Evolutionary conservation across 306 rosid species (phyloP).

Genomic region (Fragaria iinumae): DNA sequence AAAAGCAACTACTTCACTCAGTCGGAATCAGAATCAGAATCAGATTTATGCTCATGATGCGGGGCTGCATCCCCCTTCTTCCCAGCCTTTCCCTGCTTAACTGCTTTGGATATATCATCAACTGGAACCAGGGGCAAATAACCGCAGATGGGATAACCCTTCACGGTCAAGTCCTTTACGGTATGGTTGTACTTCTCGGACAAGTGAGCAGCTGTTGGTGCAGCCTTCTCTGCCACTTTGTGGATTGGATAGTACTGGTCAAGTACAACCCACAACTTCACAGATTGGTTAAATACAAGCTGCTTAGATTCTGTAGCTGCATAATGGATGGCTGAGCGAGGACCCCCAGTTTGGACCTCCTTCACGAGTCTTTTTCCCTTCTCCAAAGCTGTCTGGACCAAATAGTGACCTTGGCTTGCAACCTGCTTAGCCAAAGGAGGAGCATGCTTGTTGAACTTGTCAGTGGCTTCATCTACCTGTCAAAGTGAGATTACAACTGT

Average conservation of each 20-base stretch:
- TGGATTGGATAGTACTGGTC: constrained; percentile 48
- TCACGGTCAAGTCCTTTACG: constrained; percentile 43
- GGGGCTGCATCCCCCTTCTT: constrained; percentile 26
- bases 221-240: constrained; percentile 45
- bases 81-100: constrained; percentile 34
- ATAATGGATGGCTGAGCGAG: constrained; percentile 49
- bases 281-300: constrained; percentile 38
- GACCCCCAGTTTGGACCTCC: constrained; percentile 58
- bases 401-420: constrained; percentile 27
- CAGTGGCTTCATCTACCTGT: constrained; percentile 61
- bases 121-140: constrained; percentile 70
- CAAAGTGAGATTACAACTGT: not conserved
- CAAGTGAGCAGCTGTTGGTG: constrained; percentile 46
- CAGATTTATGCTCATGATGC: constrained; percentile 21
- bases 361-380: constrained; percentile 38
- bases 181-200: constrained; percentile 57
- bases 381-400: constrained; percentile 32
- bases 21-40: constrained; percentile 40
- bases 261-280: constrained; percentile 51
- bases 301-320: constrained; percentile 58
- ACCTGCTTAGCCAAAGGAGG: constrained; percentile 58
- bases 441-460: constrained; percentile 56
- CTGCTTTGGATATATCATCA: constrained; percentile 50
- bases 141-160: constrained; percentile 49
- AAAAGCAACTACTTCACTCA: not conserved